phyloP scores from a whole-genome alignment of 192 early-diverging fungal genomes.

The Gonapodya sp. region DNA sequence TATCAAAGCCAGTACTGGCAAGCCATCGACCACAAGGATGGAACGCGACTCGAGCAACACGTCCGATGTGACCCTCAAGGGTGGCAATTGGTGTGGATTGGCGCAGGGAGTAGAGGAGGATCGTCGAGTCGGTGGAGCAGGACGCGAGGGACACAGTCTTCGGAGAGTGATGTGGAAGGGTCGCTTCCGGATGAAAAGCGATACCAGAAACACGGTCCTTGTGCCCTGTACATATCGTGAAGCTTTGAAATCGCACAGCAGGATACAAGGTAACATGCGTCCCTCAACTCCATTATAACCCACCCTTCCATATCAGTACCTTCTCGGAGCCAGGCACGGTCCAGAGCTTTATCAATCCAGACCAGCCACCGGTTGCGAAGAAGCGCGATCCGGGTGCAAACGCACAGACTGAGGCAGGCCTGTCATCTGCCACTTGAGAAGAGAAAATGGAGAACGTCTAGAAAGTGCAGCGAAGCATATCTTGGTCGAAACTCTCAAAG shows the following conservation, averaged over 20 bases:
- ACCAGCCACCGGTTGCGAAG: slow-evolving; percentile 76
- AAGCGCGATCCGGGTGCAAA: slow-evolving; percentile 73
- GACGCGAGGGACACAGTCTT: slow-evolving; percentile 45
- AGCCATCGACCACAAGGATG: slow-evolving; percentile 83
- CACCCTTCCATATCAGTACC: slow-evolving; percentile 44
- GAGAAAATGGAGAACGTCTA: slow-evolving; percentile 52
- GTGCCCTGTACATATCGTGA: slow-evolving; percentile 45
- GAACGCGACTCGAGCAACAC: slow-evolving; percentile 78
- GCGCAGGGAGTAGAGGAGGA: slow-evolving; percentile 78
- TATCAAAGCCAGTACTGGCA: slow-evolving; percentile 65
- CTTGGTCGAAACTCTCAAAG: no score
- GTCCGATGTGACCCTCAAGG: slow-evolving; percentile 69
- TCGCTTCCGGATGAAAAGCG: slow-evolving; percentile 77
- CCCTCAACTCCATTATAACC: background rate
- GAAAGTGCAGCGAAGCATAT: slow-evolving; percentile 24
- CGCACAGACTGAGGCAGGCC: slow-evolving; percentile 63
- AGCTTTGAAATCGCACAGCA: background rate
- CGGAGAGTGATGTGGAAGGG: slow-evolving; percentile 44
- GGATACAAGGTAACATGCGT: no score
- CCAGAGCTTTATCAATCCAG: slow-evolving; percentile 82
- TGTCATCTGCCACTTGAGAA: slow-evolving; percentile 82
- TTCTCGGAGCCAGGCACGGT: slow-evolving; percentile 60
- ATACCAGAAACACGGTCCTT: slow-evolving; percentile 79
- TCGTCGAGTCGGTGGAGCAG: slow-evolving; percentile 64
- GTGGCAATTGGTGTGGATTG: slow-evolving; percentile 66